Evolutionary conservation across 441 rosid species (phyloP).

Genomic region (Gossypium schwendimanii): DNA sequence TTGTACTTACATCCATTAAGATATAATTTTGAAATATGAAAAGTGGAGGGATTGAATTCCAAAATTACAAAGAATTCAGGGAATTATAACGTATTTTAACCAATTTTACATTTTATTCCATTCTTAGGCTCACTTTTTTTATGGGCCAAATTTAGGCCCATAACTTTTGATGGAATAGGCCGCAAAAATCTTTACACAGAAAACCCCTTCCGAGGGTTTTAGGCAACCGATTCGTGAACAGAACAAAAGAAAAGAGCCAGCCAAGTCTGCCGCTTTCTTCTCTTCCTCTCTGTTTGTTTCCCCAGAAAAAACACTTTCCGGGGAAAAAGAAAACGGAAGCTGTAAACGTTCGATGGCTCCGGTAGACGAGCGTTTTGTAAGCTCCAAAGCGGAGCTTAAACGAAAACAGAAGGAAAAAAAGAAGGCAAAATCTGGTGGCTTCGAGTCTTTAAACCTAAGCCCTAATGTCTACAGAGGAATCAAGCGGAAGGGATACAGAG

Average conservation of each 20-base stretch:
- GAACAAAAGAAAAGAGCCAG: background rate
- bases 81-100: no score
- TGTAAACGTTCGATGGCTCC: conserved; percentile 14
- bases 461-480: conserved; percentile 61
- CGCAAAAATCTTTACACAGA: background rate
- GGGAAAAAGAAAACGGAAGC: background rate
- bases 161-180: background rate
- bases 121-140: background rate
- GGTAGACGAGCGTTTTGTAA: conserved; percentile 29
- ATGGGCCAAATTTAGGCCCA: background rate
- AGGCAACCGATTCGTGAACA: background rate
- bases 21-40: no score
- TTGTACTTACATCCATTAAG: no score
- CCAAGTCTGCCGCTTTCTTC: background rate
- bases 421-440: conserved; percentile 91
- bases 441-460: conserved; percentile 77
- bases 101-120: background rate
- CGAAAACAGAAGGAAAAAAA: conserved; percentile 57
- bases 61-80: no score
- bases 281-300: background rate
- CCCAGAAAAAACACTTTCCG: background rate
- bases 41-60: no score
- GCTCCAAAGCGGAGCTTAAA: conserved; percentile 75
- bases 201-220: background rate
- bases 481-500: conserved; percentile 81